A percentile compares a stretch with the other conserved stretches of the same genome.
Conservation (phyloP, 2,329 filamentous ascomycete species). For the Pseudogymnoascus sp. region DNA sequence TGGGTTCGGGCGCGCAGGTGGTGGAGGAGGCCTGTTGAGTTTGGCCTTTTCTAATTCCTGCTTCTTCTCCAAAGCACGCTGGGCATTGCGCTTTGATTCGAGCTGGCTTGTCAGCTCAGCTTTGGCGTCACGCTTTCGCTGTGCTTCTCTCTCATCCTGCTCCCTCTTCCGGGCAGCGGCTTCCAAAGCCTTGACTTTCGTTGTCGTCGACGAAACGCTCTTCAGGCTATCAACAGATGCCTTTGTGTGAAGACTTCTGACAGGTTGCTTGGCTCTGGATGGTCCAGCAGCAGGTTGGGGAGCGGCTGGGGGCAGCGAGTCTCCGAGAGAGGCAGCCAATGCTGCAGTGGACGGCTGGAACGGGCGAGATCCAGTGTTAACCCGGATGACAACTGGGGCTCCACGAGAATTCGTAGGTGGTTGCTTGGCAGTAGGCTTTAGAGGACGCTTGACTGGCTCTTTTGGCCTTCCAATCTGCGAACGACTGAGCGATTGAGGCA, state of each 20-base stretch:
- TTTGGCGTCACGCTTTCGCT: constrained; percentile 75
- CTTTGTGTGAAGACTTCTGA: constrained; percentile 24
- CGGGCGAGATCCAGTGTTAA: constrained; percentile 61
- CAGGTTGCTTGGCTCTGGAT: constrained; percentile 19
- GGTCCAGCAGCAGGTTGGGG: constrained; percentile 37
- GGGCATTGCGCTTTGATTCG: constrained; percentile 60
- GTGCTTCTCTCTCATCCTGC: constrained; percentile 71
- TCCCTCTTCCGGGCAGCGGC: constrained; percentile 76
- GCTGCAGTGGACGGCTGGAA: constrained; percentile 52
- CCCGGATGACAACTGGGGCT: constrained; percentile 63
- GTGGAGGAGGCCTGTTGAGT: constrained; percentile 55
- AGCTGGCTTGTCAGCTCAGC: constrained; percentile 53
- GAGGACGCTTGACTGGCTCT: constrained; percentile 48
- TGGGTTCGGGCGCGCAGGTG: constrained; percentile 48
- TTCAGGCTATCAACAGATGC: constrained; percentile 52
- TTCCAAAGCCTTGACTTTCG: constrained; percentile 64
- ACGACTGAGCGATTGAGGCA: constrained; percentile 54
- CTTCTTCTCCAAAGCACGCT: constrained; percentile 49
- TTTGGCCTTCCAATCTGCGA: constrained; percentile 42
- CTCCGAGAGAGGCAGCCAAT: constrained; percentile 52
- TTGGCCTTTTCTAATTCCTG: constrained; percentile 55
- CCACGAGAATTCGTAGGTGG: constrained; percentile 52
- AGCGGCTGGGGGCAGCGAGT: constrained; percentile 40
- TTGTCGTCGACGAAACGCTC: constrained; percentile 51
- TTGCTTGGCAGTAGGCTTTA: constrained; percentile 55